A percentile compares a stretch with the other conserved stretches of the same genome.
phyloP scores from a whole-genome alignment of 2,329 filamentous ascomycete genomes.

The Alternaria metachromatica region DNA sequence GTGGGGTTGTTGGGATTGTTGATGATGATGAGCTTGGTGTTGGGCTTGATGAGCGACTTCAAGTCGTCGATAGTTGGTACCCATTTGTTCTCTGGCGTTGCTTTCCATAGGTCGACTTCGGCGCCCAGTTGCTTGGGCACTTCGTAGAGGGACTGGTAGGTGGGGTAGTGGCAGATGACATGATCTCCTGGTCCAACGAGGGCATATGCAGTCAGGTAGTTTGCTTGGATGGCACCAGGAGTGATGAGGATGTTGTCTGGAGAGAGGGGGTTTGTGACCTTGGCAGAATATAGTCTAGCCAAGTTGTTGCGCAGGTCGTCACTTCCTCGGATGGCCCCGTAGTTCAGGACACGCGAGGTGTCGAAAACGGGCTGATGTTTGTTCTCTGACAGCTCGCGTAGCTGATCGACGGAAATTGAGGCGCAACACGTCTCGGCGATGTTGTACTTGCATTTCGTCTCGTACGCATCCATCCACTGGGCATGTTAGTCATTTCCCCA shows the following conservation, averaged over 20 bases:
- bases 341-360: constrained; percentile 68
- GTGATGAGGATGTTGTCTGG: constrained; percentile 76
- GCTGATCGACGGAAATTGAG: constrained; percentile 74
- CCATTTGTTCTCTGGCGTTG: constrained; percentile 69
- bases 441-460: constrained; percentile 65
- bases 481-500: constrained; percentile 14
- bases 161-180: constrained; percentile 85
- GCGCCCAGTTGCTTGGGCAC: constrained; percentile 78
- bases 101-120: constrained; percentile 77
- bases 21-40: constrained; percentile 74
- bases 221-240: constrained; percentile 82
- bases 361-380: constrained; percentile 57
- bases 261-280: constrained; percentile 56
- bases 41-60: constrained; percentile 67
- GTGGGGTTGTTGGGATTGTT: constrained; percentile 87
- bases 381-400: constrained; percentile 66
- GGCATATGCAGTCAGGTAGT: constrained; percentile 78
- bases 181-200: constrained; percentile 78
- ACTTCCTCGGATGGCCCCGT: constrained; percentile 76
- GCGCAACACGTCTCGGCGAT: constrained; percentile 81
- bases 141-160: constrained; percentile 80
- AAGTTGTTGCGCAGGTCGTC: constrained; percentile 68
- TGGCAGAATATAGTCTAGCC: constrained; percentile 68
- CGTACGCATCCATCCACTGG: constrained; percentile 65
- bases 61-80: constrained; percentile 71